Conservation (phyloP, 306 rosid genomes). For the Malus sieversii region DNA sequence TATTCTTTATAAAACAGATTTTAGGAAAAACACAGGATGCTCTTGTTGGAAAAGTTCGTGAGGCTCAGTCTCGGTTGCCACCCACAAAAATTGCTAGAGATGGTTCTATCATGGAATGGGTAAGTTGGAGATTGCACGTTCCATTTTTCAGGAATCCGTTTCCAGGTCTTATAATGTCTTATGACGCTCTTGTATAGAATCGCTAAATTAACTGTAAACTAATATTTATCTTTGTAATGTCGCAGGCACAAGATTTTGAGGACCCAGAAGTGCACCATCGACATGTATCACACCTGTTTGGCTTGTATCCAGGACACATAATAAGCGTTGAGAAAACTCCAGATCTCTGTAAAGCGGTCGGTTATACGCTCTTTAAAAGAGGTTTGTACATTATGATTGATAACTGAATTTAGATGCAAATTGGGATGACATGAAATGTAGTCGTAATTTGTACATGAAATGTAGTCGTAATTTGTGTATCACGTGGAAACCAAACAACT, state of each 20-base stretch:
- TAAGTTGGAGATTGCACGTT: constrained; percentile 25
- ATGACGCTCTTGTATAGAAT: constrained; percentile 2
- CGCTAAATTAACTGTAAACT: constrained; percentile 4
- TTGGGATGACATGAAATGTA: not conserved
- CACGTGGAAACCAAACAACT: not conserved
- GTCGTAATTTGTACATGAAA: not conserved
- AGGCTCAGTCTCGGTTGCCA: constrained; percentile 59
- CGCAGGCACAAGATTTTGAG: constrained; percentile 76
- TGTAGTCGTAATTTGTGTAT: not conserved
- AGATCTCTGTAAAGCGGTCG: constrained; percentile 70
- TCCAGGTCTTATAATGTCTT: constrained; percentile 3
- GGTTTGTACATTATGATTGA: constrained; percentile 31
- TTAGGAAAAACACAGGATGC: constrained; percentile 64
- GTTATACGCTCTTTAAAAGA: constrained; percentile 61
- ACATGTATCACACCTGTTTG: constrained; percentile 77
- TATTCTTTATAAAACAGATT: constrained; percentile 39
- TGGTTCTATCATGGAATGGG: constrained; percentile 97
- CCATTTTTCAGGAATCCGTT: not conserved
- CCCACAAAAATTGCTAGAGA: constrained; percentile 71
- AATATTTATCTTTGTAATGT: constrained; percentile 5
- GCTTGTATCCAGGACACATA: constrained; percentile 88
- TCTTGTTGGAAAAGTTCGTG: constrained; percentile 38
- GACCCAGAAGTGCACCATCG: constrained; percentile 81
- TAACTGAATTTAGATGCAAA: not conserved
- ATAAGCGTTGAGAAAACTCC: constrained; percentile 63